Evolutionary conservation across 257 asterid species (phyloP).

Genomic region (Solanum pimpinellifolium): DNA sequence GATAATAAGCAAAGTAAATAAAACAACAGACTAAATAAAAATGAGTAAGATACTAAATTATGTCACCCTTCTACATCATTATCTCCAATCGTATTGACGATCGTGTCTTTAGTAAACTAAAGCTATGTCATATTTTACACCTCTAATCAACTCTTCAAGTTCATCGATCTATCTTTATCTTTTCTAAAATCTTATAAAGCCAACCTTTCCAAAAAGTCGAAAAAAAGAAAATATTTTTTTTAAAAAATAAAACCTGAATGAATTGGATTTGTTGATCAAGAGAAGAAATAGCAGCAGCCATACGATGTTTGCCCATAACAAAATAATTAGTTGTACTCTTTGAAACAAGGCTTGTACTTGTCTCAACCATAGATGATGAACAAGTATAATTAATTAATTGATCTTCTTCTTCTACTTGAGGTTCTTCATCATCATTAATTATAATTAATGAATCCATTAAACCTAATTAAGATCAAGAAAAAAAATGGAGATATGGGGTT

Average conservation of each 20-base stretch:
- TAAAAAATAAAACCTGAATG: conserved; percentile 7
- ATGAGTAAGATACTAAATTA: background rate
- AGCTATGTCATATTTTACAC: background rate
- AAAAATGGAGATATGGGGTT: background rate
- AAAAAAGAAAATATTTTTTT: background rate
- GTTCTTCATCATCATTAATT: background rate
- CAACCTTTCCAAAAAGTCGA: background rate
- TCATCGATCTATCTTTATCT: background rate
- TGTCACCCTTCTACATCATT: background rate
- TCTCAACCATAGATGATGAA: background rate
- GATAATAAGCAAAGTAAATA: background rate
- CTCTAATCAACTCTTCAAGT: background rate
- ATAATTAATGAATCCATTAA: background rate
- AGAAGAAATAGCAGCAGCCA: conserved; percentile 21
- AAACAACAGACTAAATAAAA: background rate
- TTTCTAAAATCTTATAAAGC: background rate
- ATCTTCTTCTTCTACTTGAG: background rate
- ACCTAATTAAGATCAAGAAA: background rate
- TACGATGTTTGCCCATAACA: conserved; percentile 30
- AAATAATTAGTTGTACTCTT: background rate
- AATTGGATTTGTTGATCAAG: conserved; percentile 25
- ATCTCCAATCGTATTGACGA: background rate
- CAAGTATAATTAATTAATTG: background rate
- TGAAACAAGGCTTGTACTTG: background rate
- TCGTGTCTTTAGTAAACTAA: background rate